A percentile compares a stretch with the other conserved stretches of the same genome.
These are phyloP conservation scores for Macadamia integrifolia DNA, from an alignment of 164 flowering plant species.

Conservation along the genomic window DNA sequence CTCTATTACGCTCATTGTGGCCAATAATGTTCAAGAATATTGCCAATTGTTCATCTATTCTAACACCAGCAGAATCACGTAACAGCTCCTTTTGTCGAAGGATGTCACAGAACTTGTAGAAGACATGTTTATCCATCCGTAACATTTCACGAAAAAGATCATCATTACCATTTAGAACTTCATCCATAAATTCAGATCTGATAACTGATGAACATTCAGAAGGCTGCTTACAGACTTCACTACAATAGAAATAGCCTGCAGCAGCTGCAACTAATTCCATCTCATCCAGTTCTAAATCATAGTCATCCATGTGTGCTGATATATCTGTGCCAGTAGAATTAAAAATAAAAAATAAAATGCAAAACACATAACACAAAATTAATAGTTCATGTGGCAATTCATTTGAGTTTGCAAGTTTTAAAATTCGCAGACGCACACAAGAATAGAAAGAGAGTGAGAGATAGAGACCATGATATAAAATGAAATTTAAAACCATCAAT, in stretches of 20 bases:
- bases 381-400: background rate
- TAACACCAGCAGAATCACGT: constrained; percentile 63
- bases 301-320: constrained; percentile 44
- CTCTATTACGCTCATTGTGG: constrained; percentile 72
- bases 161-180: constrained; percentile 41
- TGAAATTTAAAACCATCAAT: background rate
- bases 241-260: constrained; percentile 56
- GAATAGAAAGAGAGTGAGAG: no score
- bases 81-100: constrained; percentile 55
- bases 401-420: background rate
- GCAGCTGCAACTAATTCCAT: constrained; percentile 79
- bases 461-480: background rate
- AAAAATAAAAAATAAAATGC: constrained; percentile 10
- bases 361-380: constrained; percentile 6
- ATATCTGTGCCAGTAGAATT: constrained; percentile 25
- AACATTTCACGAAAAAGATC: constrained; percentile 53
- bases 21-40: constrained; percentile 69
- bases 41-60: constrained; percentile 70
- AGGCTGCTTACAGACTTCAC: constrained; percentile 32
- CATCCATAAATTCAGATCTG: constrained; percentile 44
- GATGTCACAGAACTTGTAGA: constrained; percentile 41
- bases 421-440: no score
- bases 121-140: constrained; percentile 72
- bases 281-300: constrained; percentile 65
- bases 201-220: constrained; percentile 25